These are phyloP conservation scores for Pseudogymnoascus destructans DNA, from an alignment of 2,329 filamentous ascomycete species.

Conservation along the genomic window DNA sequence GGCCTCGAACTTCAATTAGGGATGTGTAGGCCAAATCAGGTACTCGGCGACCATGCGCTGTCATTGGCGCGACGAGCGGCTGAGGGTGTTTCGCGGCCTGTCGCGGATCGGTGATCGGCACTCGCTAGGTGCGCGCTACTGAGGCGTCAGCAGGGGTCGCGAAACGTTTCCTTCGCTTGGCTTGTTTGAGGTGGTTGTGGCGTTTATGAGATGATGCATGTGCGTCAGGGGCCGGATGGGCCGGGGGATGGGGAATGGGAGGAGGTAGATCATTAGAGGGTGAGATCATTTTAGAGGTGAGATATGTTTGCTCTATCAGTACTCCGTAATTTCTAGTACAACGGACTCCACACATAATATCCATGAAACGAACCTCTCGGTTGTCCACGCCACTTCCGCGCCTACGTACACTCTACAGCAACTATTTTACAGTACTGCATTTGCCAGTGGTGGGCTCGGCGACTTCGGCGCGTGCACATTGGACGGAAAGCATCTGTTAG, in stretches of 20 bases:
- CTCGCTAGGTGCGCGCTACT: not conserved
- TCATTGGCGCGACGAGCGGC: not conserved
- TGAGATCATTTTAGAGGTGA: not conserved
- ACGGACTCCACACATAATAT: not conserved
- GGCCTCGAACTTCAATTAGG: constrained; percentile 6
- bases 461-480: not conserved
- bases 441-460: not conserved
- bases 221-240: not conserved
- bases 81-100: not conserved
- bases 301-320: too few relatives aligned
- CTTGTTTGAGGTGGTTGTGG: constrained; percentile 2
- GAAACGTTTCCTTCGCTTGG: not conserved
- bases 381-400: not conserved
- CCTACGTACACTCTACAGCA: too few relatives aligned
- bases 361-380: not conserved
- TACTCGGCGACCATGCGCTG: not conserved
- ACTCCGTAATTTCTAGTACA: not conserved
- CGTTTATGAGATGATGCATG: not conserved
- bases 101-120: not conserved
- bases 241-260: not conserved
- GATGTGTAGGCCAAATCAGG: not conserved
- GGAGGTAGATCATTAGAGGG: not conserved
- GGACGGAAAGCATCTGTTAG: not conserved
- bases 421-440: too few relatives aligned
- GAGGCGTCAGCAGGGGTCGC: not conserved